Conservation (phyloP, 2,329 filamentous ascomycete genomes). For the Arthrinium puccinioides region DNA sequence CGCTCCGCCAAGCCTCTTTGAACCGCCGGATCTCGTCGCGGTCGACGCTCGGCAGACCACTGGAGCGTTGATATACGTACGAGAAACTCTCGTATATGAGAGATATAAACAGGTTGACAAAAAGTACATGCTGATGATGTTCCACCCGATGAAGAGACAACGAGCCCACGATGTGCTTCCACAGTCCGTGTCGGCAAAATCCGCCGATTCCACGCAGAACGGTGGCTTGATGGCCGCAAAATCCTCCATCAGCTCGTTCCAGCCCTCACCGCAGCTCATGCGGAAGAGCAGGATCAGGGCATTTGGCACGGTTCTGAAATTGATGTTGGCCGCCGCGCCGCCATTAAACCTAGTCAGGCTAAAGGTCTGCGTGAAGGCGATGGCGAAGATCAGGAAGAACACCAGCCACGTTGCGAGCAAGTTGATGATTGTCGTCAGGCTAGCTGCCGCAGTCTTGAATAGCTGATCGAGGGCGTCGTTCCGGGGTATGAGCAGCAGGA, state of each 20-base stretch:
- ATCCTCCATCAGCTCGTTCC: slow-evolving; percentile 97
- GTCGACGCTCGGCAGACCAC: slow-evolving; percentile 82
- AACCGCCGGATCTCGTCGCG: slow-evolving; percentile 92
- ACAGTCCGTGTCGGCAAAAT: slow-evolving; percentile 86
- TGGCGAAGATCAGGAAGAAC: slow-evolving; percentile 91
- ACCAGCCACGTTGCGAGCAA: slow-evolving; percentile 95
- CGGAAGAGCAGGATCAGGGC: slow-evolving; percentile 88
- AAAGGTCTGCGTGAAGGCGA: slow-evolving; percentile 92
- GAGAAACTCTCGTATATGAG: slow-evolving; percentile 99
- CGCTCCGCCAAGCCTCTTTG: slow-evolving; percentile 96
- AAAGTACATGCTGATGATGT: slow-evolving; percentile 99
- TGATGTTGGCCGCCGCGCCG: slow-evolving; percentile 70
- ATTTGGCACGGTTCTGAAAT: slow-evolving; percentile 90
- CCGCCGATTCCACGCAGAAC: slow-evolving; percentile 63
- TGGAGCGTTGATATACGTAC: slow-evolving; percentile 96
- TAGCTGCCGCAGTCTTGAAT: slow-evolving; percentile 96
- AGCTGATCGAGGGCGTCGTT: slow-evolving; percentile 97
- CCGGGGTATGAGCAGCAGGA: slow-evolving; percentile 83
- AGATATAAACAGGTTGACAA: slow-evolving; percentile 95
- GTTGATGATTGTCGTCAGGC: slow-evolving; percentile 86
- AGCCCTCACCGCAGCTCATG: slow-evolving; percentile 89
- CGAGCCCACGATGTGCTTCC: slow-evolving; percentile 86
- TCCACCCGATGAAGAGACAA: slow-evolving; percentile 90
- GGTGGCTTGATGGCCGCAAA: slow-evolving; percentile 75
- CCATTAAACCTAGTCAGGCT: slow-evolving; percentile 82